Base-by-base conservation (phyloP, 257 asterid genomes). In the Eucommia ulmoides region DNA sequence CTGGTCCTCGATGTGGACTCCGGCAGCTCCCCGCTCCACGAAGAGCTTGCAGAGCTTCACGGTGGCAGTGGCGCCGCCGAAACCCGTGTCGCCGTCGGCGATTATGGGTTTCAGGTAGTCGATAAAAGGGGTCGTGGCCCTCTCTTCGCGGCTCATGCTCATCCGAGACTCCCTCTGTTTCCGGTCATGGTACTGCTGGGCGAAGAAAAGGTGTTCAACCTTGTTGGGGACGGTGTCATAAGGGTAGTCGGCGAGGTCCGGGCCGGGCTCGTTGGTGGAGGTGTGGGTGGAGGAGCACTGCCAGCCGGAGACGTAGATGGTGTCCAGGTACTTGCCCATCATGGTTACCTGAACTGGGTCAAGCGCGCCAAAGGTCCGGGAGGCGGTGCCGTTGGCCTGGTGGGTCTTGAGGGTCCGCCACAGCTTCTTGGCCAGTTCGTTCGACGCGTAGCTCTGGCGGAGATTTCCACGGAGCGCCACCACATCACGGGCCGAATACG, bases 261-360 rank as follows among this genome's bases (percentile, higher is more conserved):
- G 98, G 18, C 98, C 98, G 9, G 98, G 96, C 68, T 89, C 98
- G 52, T 89, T 89, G 62, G 78, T 65, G 47, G 83, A 29, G n/a
- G 98, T 89, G 74, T 89, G 98, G 19, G 98, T 89, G 29, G 98
- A 89, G 2, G 96, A 89, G 65, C 98, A 89, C 68, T 89, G 98
- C 98, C 98, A 89, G 0, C 98, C 96, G 2, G 98, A 89, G 23
- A 89, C 98, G 29, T 89, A 89, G 49, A 89, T 80, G 21, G 92
- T 71, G 66, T 89, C 98, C 58, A 86, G 69, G 59, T 82, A 77
- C 52, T 89, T 89, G 0, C 88, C 98, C 98, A 89, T 89, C 98
- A 85, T 89, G 45, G 98, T 76, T 26, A 89, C 98, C 66, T 89
- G 98, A 21, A 89, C 94, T 8, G 98, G 98, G 64, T 89, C 98